Conservation (phyloP, 2,329 filamentous ascomycete genomes). For the Pseudocercospora vitis region DNA sequence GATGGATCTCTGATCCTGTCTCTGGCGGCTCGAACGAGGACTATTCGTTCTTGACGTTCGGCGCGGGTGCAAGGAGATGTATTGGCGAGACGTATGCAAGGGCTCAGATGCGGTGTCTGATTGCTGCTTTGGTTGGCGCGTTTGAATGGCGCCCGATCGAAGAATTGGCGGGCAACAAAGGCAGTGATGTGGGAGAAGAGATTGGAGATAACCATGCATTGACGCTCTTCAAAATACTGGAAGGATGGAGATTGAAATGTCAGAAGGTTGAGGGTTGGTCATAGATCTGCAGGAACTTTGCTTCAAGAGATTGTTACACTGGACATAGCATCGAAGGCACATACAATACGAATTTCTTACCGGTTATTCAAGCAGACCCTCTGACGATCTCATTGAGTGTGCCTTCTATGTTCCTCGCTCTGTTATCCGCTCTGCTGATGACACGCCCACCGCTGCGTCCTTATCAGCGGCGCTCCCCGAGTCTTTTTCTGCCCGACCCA, state of each 20-base stretch:
- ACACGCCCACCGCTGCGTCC: too few species aligned
- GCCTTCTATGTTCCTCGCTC: too few species aligned
- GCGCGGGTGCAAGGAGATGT: constrained; percentile 12
- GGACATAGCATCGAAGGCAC: too few species aligned
- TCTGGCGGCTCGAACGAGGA: not conserved
- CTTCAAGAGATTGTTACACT: too few species aligned
- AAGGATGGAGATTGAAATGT: constrained; percentile 14
- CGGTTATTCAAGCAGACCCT: too few species aligned
- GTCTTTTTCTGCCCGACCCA: too few species aligned
- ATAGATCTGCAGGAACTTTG: too few species aligned
- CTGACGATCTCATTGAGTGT: too few species aligned
- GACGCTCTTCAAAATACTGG: constrained; percentile 20
- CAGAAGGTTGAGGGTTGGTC: constrained; percentile 10
- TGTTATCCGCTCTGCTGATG: too few species aligned
- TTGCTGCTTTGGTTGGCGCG: constrained; percentile 13
- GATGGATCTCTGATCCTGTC: constrained; percentile 6
- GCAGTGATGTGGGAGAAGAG: constrained; percentile 15
- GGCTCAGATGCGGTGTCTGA: constrained; percentile 14
- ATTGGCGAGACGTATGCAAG: constrained; percentile 13
- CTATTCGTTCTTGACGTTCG: constrained; percentile 14
- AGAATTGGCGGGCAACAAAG: not conserved
- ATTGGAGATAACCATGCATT: constrained; percentile 19
- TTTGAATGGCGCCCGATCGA: constrained; percentile 14
- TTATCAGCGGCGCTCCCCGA: too few species aligned
- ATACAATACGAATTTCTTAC: too few species aligned